phyloP scores from a whole-genome alignment of 441 rosid species.

The Brassica balearica region DNA sequence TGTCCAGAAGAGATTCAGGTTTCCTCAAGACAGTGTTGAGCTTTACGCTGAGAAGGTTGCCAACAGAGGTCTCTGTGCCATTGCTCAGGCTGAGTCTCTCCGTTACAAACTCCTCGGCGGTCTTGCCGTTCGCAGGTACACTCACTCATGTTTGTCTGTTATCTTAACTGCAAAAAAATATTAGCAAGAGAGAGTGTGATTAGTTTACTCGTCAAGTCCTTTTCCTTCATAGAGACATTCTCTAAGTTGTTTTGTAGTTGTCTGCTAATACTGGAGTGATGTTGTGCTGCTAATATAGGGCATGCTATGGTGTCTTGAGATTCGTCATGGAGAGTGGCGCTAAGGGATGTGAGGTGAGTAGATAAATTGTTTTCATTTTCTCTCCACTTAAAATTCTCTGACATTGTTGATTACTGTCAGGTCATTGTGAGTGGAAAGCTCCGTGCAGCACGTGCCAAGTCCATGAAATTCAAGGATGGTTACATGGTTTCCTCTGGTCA shows the following conservation, averaged over 20 bases:
- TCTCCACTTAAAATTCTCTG: not conserved
- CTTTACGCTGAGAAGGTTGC: conserved; percentile 80
- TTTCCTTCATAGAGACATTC: not conserved
- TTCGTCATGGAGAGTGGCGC: conserved; percentile 79
- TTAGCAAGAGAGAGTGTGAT: not conserved
- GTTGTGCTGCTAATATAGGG: conserved; percentile 41
- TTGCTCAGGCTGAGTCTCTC: conserved; percentile 88
- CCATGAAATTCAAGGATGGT: conserved; percentile 74
- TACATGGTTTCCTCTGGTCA: conserved; percentile 79
- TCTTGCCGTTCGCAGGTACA: conserved; percentile 86
- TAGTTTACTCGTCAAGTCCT: not conserved
- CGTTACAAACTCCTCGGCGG: conserved; percentile 94
- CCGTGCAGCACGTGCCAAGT: conserved; percentile 59
- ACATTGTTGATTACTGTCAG: conserved; percentile 25
- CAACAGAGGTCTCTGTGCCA: conserved; percentile 85
- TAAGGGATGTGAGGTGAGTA: conserved; percentile 68
- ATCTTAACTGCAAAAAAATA: not conserved
- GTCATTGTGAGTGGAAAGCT: conserved; percentile 68
- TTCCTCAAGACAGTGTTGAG: conserved; percentile 79
- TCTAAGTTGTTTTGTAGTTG: not conserved
- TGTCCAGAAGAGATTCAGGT: conserved; percentile 68
- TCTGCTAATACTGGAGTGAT: not conserved
- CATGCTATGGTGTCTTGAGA: conserved; percentile 71
- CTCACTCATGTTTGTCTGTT: not conserved
- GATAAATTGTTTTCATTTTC: not conserved